These are phyloP conservation scores for Saturnispora quitensis DNA, from an alignment of 805 yeast genomes.

Conservation along the genomic window DNA sequence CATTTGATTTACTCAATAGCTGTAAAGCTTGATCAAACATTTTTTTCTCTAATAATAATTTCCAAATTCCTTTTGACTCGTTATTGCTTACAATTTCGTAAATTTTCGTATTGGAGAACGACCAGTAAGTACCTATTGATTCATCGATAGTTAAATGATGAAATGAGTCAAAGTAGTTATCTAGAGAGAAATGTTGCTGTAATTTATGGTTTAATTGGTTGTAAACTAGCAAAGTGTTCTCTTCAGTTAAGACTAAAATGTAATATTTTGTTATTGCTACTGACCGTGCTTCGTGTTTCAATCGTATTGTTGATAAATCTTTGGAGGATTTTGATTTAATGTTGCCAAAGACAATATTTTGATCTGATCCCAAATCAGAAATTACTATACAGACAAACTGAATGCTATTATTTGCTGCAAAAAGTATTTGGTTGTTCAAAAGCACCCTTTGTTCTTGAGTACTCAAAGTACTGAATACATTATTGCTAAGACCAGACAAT, in stretches of 20 bases:
- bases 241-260: constrained; percentile 36
- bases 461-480: neutral
- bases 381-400: constrained; percentile 10
- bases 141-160: constrained; percentile 44
- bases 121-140: constrained; percentile 60
- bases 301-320: constrained; percentile 13
- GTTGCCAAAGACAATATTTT: constrained; percentile 13
- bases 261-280: constrained; percentile 47
- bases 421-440: neutral
- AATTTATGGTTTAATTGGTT: constrained; percentile 45
- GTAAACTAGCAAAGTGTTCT: constrained; percentile 32
- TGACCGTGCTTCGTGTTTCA: constrained; percentile 23
- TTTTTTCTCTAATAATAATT: constrained; percentile 39
- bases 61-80: constrained; percentile 74
- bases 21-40: constrained; percentile 59
- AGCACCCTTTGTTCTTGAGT: neutral
- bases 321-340: constrained; percentile 16
- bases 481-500: neutral
- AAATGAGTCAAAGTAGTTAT: constrained; percentile 27
- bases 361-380: neutral
- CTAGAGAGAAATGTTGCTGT: constrained; percentile 30
- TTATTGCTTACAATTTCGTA: constrained; percentile 64
- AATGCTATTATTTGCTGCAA: neutral
- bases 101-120: constrained; percentile 49
- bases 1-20: constrained; percentile 25